A percentile compares a stretch with the other conserved stretches of the same genome.
Evolutionary conservation across 2,329 filamentous ascomycete species (phyloP).

Genomic region (Fusarium illudens): DNA sequence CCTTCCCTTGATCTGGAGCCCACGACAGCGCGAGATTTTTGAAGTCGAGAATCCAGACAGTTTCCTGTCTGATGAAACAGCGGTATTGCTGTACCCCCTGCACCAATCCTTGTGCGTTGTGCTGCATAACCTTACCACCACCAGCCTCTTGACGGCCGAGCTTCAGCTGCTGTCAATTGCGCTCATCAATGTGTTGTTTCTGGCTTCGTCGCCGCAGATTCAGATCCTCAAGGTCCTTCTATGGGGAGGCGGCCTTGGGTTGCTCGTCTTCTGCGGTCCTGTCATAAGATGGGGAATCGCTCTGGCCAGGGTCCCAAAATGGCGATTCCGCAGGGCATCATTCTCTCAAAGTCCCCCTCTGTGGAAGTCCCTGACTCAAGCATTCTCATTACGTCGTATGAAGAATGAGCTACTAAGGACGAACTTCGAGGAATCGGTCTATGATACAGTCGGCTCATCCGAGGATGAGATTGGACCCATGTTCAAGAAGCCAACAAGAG

Average conservation of each 20-base stretch:
- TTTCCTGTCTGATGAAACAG: slow-evolving; percentile 62
- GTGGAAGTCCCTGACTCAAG: slow-evolving; percentile 52
- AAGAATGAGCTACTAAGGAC: slow-evolving; percentile 50
- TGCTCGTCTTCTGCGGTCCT: slow-evolving; percentile 76
- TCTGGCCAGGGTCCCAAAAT: slow-evolving; percentile 87
- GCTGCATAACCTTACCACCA: slow-evolving; percentile 83
- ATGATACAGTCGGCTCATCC: slow-evolving; percentile 45
- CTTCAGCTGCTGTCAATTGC: slow-evolving; percentile 85
- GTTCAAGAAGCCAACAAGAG: slow-evolving; percentile 37
- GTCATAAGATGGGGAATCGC: slow-evolving; percentile 85
- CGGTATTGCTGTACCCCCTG: slow-evolving; percentile 79
- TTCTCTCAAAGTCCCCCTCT: slow-evolving; percentile 47
- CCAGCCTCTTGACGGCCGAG: slow-evolving; percentile 86
- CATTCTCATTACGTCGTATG: slow-evolving; percentile 57
- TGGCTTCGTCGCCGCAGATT: slow-evolving; percentile 82
- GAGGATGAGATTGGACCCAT: slow-evolving; percentile 44
- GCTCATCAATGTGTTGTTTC: slow-evolving; percentile 81
- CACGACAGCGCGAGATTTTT: slow-evolving; percentile 21
- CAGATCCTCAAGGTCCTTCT: slow-evolving; percentile 85
- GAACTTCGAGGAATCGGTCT: slow-evolving; percentile 44
- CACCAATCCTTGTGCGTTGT: slow-evolving; percentile 80
- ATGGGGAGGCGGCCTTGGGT: slow-evolving; percentile 81
- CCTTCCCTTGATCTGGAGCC: slow-evolving; percentile 64
- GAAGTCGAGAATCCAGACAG: slow-evolving; percentile 47
- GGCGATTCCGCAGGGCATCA: slow-evolving; percentile 77